Percentiles rank a stretch among this genome's conserved stretches.
Conservation (phyloP, 179 eudicot genomes). For the Actinidia arguta region DNA sequence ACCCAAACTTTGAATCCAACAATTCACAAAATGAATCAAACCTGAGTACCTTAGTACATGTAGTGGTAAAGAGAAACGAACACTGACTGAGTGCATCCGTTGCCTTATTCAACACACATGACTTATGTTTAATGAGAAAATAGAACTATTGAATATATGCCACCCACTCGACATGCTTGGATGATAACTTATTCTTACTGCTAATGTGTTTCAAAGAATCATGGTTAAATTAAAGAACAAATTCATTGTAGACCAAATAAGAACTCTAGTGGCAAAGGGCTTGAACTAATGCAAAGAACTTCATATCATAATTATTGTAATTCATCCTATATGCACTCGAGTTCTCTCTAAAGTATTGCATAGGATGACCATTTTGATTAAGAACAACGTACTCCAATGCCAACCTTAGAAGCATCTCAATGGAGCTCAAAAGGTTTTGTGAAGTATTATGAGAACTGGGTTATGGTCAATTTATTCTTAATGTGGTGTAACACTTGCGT, state of each 20-base stretch:
- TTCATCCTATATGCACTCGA: not conserved
- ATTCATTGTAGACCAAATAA: not conserved
- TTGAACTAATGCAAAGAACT: not conserved
- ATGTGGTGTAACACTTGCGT: not conserved
- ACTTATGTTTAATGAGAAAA: not conserved
- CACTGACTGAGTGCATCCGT: not conserved
- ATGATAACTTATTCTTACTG: not conserved
- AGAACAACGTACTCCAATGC: not conserved
- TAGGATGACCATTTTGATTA: not conserved
- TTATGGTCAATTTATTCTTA: not conserved
- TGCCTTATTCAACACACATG: not conserved
- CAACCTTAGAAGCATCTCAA: not conserved
- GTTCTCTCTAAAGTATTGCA: not conserved
- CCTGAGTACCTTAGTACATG: not conserved
- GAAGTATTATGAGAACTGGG: not conserved
- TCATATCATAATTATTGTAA: not conserved
- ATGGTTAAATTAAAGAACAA: not conserved
- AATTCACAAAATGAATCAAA: not conserved
- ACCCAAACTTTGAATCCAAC: not conserved
- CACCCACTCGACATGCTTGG: not conserved
- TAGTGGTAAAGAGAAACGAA: too few relatives aligned
- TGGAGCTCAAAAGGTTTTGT: not conserved
- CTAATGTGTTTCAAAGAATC: conserved; percentile 5
- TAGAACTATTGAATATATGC: not conserved
- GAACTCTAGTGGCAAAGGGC: not conserved